Conservation (phyloP, 2,329 filamentous ascomycete species). For the Botrytis paeoniae region DNA sequence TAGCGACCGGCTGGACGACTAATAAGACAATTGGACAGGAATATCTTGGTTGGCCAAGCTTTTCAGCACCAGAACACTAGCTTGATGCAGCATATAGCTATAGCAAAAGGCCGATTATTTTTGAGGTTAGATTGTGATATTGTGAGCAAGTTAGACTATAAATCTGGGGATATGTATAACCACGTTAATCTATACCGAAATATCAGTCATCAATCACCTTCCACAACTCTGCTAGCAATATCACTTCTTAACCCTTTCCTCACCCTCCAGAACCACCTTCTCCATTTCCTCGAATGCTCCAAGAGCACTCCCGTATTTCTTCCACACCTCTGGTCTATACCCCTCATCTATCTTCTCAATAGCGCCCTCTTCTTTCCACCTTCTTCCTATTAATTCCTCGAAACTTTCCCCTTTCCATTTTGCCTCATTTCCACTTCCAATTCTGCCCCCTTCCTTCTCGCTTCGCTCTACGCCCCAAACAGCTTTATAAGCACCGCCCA, state of each 20-base stretch:
- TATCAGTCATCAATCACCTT: background rate
- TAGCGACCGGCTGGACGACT: too few species aligned
- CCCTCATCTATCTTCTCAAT: constrained; percentile 80
- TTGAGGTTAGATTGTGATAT: background rate
- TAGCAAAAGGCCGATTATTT: background rate
- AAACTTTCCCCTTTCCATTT: constrained; percentile 64
- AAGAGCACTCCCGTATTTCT: constrained; percentile 73
- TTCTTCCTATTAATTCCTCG: constrained; percentile 76
- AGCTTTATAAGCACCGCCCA: constrained; percentile 94
- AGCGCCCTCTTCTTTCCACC: constrained; percentile 84
- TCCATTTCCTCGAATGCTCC: constrained; percentile 78
- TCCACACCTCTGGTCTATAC: constrained; percentile 71
- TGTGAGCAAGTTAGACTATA: background rate
- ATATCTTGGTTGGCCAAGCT: background rate
- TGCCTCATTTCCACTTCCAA: background rate
- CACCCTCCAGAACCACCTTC: constrained; percentile 54
- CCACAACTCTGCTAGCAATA: too few species aligned
- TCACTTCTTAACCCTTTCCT: constrained; percentile 28
- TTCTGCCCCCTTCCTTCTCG: background rate
- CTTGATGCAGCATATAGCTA: background rate
- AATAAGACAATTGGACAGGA: background rate
- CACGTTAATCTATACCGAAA: background rate
- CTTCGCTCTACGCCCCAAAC: constrained; percentile 81
- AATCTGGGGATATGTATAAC: background rate
- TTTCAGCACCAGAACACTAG: background rate